These are phyloP conservation scores for Zymoseptoria tritici DNA, from an alignment of 2,329 filamentous ascomycete genomes.

Conservation along the genomic window DNA sequence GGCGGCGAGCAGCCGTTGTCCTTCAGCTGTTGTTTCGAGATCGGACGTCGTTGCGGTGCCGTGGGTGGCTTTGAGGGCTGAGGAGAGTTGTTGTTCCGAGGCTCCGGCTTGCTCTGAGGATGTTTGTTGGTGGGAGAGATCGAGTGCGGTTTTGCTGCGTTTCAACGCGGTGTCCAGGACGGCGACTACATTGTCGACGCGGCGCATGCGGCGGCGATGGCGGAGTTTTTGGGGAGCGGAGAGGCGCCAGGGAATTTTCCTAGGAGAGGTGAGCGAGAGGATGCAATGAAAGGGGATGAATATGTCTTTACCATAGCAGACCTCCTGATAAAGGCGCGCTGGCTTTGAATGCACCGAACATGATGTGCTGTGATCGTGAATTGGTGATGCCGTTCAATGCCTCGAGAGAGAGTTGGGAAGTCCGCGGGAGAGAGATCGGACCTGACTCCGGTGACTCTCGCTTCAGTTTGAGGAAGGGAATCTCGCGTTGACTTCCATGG, in stretches of 20 bases:
- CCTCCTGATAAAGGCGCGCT: constrained; percentile 70
- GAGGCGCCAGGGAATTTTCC: constrained; percentile 96
- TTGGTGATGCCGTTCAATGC: not conserved
- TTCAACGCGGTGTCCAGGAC: constrained; percentile 57
- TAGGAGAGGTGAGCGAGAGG: constrained; percentile 24
- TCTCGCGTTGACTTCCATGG: not conserved
- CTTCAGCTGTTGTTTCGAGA: constrained; percentile 26
- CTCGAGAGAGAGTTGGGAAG: constrained; percentile 1
- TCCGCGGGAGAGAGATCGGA: constrained; percentile 18
- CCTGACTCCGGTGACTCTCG: not conserved
- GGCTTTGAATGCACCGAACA: constrained; percentile 79
- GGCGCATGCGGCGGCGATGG: constrained; percentile 72
- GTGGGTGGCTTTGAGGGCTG: constrained; percentile 1
- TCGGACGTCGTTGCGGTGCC: constrained; percentile 21
- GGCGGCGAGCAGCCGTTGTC: constrained; percentile 23
- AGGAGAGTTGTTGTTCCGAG: constrained; percentile 5
- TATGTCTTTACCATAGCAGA: constrained; percentile 62
- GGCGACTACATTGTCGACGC: constrained; percentile 80
- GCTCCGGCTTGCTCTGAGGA: constrained; percentile 5
- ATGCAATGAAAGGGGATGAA: not conserved
- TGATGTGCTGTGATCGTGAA: constrained; percentile 32
- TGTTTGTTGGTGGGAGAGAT: not conserved
- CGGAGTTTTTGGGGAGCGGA: constrained; percentile 85
- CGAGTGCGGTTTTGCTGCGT: constrained; percentile 6
- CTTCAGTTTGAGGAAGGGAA: not conserved